Percentiles rank a stretch among this genome's conserved stretches.
Evolutionary conservation across 2,329 filamentous ascomycete species (phyloP).

Genomic region (Plenodomus biglobosus): DNA sequence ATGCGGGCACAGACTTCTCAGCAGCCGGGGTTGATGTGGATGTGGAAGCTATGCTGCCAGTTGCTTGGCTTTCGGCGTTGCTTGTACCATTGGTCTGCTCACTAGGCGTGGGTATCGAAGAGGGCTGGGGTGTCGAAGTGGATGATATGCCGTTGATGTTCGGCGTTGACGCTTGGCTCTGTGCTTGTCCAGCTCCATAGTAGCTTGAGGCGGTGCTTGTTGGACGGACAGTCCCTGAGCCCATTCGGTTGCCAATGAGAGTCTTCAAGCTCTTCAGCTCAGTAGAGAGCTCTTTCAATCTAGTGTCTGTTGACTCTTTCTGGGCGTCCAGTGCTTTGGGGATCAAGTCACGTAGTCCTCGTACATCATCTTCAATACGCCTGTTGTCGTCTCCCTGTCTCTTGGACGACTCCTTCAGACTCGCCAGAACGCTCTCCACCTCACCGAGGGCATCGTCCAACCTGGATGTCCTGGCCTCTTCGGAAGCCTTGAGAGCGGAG

Average conservation of each 20-base stretch:
- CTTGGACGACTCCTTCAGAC: conserved; percentile 78
- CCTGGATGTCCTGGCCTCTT: conserved; percentile 79
- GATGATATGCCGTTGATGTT: conserved; percentile 31
- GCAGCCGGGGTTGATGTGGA: conserved; percentile 23
- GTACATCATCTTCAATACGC: conserved; percentile 82
- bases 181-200: conserved; percentile 26
- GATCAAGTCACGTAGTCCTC: conserved; percentile 77
- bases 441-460: conserved; percentile 80
- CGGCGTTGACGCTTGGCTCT: conserved; percentile 22
- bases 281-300: conserved; percentile 79
- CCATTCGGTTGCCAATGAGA: conserved; percentile 68
- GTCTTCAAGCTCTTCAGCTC: conserved; percentile 94
- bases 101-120: conserved; percentile 16
- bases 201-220: conserved; percentile 22
- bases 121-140: conserved; percentile 20
- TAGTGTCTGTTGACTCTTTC: conserved; percentile 77
- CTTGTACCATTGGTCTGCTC: conserved; percentile 25
- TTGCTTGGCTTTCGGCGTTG: conserved; percentile 24
- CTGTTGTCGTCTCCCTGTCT: conserved; percentile 85
- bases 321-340: conserved; percentile 87
- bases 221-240: conserved; percentile 33
- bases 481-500: conserved; percentile 79
- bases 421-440: conserved; percentile 77
- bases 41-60: conserved; percentile 17
- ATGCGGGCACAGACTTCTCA: conserved; percentile 34